Evolutionary conservation across 805 yeast genomes (phyloP), one percentile per base, ranked within the genome.

Genomic region (Myxozyma geophila): DNA sequence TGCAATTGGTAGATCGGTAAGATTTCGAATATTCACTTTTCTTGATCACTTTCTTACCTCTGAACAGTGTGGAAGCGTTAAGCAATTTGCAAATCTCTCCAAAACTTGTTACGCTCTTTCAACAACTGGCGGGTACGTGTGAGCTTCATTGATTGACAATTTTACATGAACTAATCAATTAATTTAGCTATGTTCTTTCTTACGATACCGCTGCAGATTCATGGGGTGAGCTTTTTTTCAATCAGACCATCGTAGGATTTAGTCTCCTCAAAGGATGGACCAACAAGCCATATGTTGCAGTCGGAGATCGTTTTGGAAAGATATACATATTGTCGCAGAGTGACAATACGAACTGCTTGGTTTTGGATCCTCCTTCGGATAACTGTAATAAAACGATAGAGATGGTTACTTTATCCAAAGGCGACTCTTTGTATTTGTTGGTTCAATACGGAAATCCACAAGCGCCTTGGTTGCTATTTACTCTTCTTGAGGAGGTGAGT

Each of bases 381-480:
- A 21, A 2, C 8, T 52, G 49, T 41, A 46, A 51, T 15, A 64
- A 64, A 41, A 53, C 56, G 2, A 41, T 55, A 6, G 67, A 70
- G 28, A 47, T 74, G 9, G 50, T 71, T 17, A 55, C 73, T 2
- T 55, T 68, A 33, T 17, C 57, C 3, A 37, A 46, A 17, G 64
- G 56, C 7, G 59, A 58, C 9, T 39, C 23, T 13, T 50, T 59
- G 3, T 68, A 78, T 53, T 47, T 85, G 0, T 71, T 88, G 17
- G 71, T 82, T 6, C 95, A 89, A 68, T 85, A 90, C 15, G 92
- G 95, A 48, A 85, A 87, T 70, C 87, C 88, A 0, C 77, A 75
- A 2, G 85, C 84, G 54, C 85, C 2, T 79, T 88, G 54, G 64
- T 80, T 2, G 72, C 85, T 19, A 70, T 79, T 58, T 77, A 77